Base-by-base conservation (phyloP, 1,284 basidiomycete species). In the Sphaerobolus stellatus region DNA sequence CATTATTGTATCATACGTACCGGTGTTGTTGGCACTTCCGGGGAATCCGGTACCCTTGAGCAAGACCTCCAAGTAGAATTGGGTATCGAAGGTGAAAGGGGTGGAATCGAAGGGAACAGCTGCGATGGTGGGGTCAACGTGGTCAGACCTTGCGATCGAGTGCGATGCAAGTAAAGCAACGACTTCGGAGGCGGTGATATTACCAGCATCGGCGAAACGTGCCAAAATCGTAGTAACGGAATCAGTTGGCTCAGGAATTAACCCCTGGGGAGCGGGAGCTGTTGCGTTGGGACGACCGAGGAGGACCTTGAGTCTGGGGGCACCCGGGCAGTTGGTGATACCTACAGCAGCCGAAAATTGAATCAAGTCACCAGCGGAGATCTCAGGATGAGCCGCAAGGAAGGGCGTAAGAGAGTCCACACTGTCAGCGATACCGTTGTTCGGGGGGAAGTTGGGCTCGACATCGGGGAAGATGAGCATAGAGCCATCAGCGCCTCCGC, bases 311-410 rank as follows among this genome's bases (percentile, higher is more conserved):
- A 61, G 52, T 13, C 41, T 52, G 5, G 59, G 59, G 4, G 58
- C 59, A 46, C 59, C 59, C 22, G 59, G 58, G 50, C 59, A 61
- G 50, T 60, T 60, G 16, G 54, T 20, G 33, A 50, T 28, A 34
- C 16, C 48, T 36, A 73, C 71, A 9, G 72, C 73, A 33, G 70
- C 74, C 16, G 73, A 71, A 48, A 76, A 75, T 58, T 76, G 73
- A 53, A 76, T 72, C 62, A 68, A 70, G 41, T 47, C 22, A n/a
- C 40, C 7, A 43, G 20, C 51, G 13, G 50, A 20, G 22, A 62
- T 38, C 25, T 22, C 18, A 18, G 16, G 31, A 47, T 57, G n/a
- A 18, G 11, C 38, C 14, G 9, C n/a, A 28, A 52, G 44, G 45
- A 59, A 56, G 5, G 55, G 55, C 6, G 14, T 36, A 22, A 52